Base-by-base conservation (phyloP, 805 yeast species). In the Candida fluviatilis region DNA sequence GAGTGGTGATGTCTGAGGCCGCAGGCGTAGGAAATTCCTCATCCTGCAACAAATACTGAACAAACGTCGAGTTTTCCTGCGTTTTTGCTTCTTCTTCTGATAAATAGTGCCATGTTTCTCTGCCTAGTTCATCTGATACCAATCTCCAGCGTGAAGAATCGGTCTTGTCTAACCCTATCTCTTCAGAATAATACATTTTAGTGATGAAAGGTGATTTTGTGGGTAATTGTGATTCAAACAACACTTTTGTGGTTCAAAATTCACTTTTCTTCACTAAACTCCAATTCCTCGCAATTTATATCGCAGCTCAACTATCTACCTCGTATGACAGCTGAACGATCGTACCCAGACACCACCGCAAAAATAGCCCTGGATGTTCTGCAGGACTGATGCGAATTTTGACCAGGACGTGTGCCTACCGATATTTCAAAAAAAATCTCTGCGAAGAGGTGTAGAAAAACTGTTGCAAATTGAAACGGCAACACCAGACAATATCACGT, bases 71-170 rank as follows among this genome's bases (percentile, higher is more conserved):
- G 51, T 82, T 91, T 7, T 75, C 73, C 30, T 69, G 75, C 0
- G 53, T 43, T 3, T 43, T 39, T 1, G 60, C 45, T 15, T 74
- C 71, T 16, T 69, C 60, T 23, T 59, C 61, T 0, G 60, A 51
- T 8, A 78, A 49, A 52, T 80, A 91, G 19, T 75, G 80, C 99
- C 99, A 91, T 31, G 75, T 71, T 52, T 86, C 87, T 14, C 84
- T 71, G 12, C 99, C 99, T 11, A 82, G 60, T 25, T 75, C 75
- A 43, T 82, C 82, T 1, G 83, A 75, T 14, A 75, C 57, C 19
- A 91, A 69, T 44, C 95, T 69, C 99, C 99, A 91, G 11, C 76
- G 68, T 1, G 57, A 47, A 2, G 75, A 73, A 45, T 93, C 95
- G 0, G 97, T 84, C 28, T 62, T 69, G 0, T 80, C 80, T 5